Base-by-base conservation (phyloP, 2,329 filamentous ascomycete genomes). In the Metarhizium rileyi region DNA sequence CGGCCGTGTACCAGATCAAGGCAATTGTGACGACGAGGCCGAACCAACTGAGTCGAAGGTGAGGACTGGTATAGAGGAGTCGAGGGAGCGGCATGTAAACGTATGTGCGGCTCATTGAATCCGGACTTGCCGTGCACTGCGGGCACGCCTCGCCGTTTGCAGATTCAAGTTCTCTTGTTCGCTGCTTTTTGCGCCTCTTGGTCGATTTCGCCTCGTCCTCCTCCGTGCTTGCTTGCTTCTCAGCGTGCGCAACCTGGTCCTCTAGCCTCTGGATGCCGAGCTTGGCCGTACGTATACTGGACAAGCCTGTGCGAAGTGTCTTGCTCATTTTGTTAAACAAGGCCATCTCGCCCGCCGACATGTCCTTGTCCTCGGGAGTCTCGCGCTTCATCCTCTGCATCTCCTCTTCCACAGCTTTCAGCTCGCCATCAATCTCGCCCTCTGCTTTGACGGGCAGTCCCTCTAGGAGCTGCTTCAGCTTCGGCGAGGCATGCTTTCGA, bases 251-350 rank as follows among this genome's bases (percentile, higher is more conserved):
- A 18, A 82, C 70, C 50, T 72, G 70, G 52, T 72, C 70, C 57
- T 81, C 75, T 6, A 83, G 66, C 9, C 76, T 70, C 57, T 80
- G 76, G 46, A 83, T 82, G 10, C 79, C 78, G 48, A 73, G 70
- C 55, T 76, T 78, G 20, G 76, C 76, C 14, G 70, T 74, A 38
- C 71, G 75, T 28, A 83, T 78, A 20, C 73, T 71, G 27, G 70
- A 62, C 5, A 80, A 64, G 3, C 74, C 75, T 16, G 72, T 73
- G 51, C 70, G 67, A n/a, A 83, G 64, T 0, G 70, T 67, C 53
- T 73, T 75, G 56, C 66, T 73, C 71, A 82, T 78, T 48, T 74
- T 70, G 45, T 71, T 69, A 43, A 71, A 69, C 12, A 67, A 62
- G 28, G 71, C 65, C 12, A 75, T 61, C 44, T 78, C 71, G 45